Base-by-base conservation (phyloP, 202 grass and related monocot species). In the Zizania palustris region DNA sequence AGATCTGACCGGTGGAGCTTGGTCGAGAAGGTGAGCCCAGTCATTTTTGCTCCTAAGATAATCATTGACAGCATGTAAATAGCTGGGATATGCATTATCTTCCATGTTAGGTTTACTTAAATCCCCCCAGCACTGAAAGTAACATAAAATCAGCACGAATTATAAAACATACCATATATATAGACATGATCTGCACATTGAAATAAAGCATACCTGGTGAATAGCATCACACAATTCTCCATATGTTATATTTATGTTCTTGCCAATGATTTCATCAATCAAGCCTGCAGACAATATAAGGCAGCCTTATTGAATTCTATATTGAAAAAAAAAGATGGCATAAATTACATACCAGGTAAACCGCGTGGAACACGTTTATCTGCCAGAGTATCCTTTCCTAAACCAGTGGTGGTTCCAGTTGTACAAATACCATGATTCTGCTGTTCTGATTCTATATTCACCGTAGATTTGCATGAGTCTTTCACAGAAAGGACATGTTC, bases 21-120 rank as follows among this genome's bases (percentile, higher is more conserved):
- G 91, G 74, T 87, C 75, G 78, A 98, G 58, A 67, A 98, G 80
- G 83, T 94, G 87, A 83, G 80, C 77, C 95, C 95, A 98, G 71
- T 98, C 95, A 41, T 42, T 88, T 45, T 81, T 88, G 69, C 80
- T 90, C 69, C 85, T 90, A 73, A 94, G 85, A 76, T 85, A 93
- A 80, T 94, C 91, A 13, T 94, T 83, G 43, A 98, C 90, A 76
- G 91, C 87, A 83, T 87, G 85, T 45, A 78, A 72, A 65, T 75
- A 73, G 69, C 69, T 92, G 68, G 83, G 60, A 76, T 90, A 86
- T 41, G 58, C 71, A 88, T 80, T 83, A 56, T 80, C 73, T 75
- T 93, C 91, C 36, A 60, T 71, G 63, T 83, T 92, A 63, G 80
- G 83, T 85, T 94, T 94, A 80, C 83, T 88, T 70, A 85, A 77